Evolutionary conservation across 106 monocot genomes (phyloP).

Genomic region (Dendrobium officinale): DNA sequence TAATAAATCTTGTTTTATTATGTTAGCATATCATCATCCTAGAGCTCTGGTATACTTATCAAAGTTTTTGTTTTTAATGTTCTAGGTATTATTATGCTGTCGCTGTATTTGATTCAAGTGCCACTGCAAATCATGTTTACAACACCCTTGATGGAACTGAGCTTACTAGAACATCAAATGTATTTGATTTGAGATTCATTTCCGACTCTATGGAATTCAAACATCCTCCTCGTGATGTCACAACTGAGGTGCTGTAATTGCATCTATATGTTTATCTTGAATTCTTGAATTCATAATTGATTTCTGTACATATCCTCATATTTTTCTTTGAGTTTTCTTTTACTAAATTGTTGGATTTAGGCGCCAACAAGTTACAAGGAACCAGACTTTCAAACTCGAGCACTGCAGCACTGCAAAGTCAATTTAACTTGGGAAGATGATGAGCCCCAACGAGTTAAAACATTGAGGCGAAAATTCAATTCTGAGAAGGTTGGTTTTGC

Average conservation of each 20-base stretch:
- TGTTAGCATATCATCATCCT: neutral
- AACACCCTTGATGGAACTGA: conserved; percentile 75
- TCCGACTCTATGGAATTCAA: conserved; percentile 81
- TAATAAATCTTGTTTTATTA: neutral
- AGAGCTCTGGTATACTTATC: neutral
- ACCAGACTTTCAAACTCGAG: conserved; percentile 66
- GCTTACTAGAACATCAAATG: conserved; percentile 72
- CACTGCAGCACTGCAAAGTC: conserved; percentile 81
- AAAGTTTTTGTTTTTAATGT: neutral
- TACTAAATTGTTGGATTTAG: conserved; percentile 18
- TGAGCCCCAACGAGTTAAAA: conserved; percentile 64
- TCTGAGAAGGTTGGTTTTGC: conserved; percentile 44
- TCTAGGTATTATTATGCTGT: conserved; percentile 91
- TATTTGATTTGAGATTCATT: conserved; percentile 86
- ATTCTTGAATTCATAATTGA: neutral
- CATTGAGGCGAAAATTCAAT: conserved; percentile 69
- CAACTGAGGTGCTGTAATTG: conserved; percentile 56
- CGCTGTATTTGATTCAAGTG: conserved; percentile 80
- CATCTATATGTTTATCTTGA: neutral
- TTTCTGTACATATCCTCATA: neutral
- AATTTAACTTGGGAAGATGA: conserved; percentile 92
- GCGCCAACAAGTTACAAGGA: conserved; percentile 61
- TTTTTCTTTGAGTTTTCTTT: neutral
- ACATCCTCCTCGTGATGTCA: conserved; percentile 55
- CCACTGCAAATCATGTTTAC: conserved; percentile 82